These are phyloP conservation scores for Geotrichum phurueaensis DNA, from an alignment of 1,139 yeast species.

Conservation along the genomic window DNA sequence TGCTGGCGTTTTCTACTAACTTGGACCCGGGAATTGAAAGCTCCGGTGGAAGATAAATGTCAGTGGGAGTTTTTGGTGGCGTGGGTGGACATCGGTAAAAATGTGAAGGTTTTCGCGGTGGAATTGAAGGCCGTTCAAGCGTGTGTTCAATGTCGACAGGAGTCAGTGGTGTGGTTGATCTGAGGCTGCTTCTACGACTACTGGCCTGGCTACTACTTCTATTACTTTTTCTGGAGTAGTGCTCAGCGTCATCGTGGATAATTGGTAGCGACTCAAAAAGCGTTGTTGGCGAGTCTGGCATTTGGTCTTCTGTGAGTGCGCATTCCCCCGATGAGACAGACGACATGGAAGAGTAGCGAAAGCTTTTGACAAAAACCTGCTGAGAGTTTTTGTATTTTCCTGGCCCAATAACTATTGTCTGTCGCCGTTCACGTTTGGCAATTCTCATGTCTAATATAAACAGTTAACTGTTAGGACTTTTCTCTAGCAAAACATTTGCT, in stretches of 20 bases:
- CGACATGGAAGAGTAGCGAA: not conserved
- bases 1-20: not conserved
- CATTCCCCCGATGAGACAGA: not conserved
- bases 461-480: not conserved
- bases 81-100: conserved; percentile 34
- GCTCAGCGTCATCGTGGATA: not conserved
- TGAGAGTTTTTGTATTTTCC: not conserved
- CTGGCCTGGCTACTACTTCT: not conserved
- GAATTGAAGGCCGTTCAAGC: not conserved
- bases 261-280: not conserved
- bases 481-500: not conserved
- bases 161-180: not conserved
- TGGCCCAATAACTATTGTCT: not conserved
- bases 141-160: not conserved
- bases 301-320: not conserved
- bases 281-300: not conserved
- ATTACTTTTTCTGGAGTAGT: not conserved
- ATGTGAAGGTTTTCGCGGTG: conserved; percentile 20
- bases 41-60: not conserved
- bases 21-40: not conserved
- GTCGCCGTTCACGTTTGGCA: conserved; percentile 1
- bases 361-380: not conserved
- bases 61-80: not conserved
- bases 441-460: not conserved
- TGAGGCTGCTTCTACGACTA: not conserved